Percentiles rank a stretch among this genome's conserved stretches.
Evolutionary conservation across 768 basidiomycete species (phyloP).

Genomic region (Xerocomus brunneocitrinus): DNA sequence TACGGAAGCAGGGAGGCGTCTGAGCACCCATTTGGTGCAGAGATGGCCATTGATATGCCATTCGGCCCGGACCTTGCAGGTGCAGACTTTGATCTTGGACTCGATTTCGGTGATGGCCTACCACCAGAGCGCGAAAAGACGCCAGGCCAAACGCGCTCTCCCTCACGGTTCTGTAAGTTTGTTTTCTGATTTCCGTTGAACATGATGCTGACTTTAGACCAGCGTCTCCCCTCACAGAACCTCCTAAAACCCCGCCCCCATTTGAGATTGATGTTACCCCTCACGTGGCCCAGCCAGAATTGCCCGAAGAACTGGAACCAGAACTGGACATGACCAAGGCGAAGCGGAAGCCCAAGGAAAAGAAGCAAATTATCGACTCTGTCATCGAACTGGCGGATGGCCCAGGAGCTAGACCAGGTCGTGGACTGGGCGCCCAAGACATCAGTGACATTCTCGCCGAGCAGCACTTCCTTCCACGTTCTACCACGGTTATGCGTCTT

Average conservation of each 20-base stretch:
- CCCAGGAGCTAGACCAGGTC: slow-evolving; percentile 48
- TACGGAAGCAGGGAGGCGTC: slow-evolving; percentile 59
- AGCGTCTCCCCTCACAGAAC: slow-evolving; percentile 77
- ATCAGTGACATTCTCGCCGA: slow-evolving; percentile 72
- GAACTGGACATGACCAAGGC: slow-evolving; percentile 32
- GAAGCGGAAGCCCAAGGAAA: slow-evolving; percentile 60
- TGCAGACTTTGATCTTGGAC: slow-evolving; percentile 63
- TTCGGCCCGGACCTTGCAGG: slow-evolving; percentile 47
- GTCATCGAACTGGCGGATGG: slow-evolving; percentile 78
- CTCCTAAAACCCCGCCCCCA: slow-evolving; percentile 75
- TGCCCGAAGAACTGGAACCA: slow-evolving; percentile 34
- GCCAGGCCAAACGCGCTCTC: slow-evolving; percentile 54
- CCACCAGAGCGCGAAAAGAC: slow-evolving; percentile 46
- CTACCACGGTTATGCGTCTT: slow-evolving; percentile 79
- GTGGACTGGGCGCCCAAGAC: slow-evolving; percentile 56
- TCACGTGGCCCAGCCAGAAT: slow-evolving; percentile 39
- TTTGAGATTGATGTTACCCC: slow-evolving; percentile 45
- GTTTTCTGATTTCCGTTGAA: neutral
- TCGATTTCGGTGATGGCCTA: slow-evolving; percentile 61
- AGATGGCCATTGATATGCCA: slow-evolving; percentile 47
- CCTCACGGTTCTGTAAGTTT: slow-evolving; percentile 65
- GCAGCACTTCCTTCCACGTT: slow-evolving; percentile 82
- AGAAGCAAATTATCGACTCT: slow-evolving; percentile 88
- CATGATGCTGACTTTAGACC: slow-evolving; percentile 8
- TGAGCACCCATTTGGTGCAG: slow-evolving; percentile 59